A percentile compares a stretch with the other conserved stretches of the same genome.
These are phyloP conservation scores for Colletotrichum incanum DNA, from an alignment of 2,329 filamentous ascomycete species.

Conservation along the genomic window DNA sequence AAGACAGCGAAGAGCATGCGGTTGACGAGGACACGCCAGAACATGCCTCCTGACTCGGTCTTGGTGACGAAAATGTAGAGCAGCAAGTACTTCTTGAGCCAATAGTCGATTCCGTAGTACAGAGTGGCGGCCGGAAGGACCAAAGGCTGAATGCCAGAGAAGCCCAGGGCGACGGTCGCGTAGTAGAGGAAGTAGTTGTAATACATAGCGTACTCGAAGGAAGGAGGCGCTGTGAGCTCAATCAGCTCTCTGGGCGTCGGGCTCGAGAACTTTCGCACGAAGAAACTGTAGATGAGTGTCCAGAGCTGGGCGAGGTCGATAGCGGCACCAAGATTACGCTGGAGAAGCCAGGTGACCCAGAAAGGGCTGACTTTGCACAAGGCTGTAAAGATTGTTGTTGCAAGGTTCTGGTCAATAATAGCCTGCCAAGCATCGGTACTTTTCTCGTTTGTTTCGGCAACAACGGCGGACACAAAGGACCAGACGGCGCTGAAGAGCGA, in stretches of 20 bases:
- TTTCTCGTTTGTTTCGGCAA: constrained; percentile 67
- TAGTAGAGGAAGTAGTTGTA: constrained; percentile 99
- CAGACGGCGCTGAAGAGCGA: constrained; percentile 91
- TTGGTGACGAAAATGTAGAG: constrained; percentile 98
- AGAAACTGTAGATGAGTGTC: constrained; percentile 87
- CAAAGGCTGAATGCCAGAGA: constrained; percentile 87
- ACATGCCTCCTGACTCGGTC: constrained; percentile 93
- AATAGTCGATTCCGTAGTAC: constrained; percentile 90
- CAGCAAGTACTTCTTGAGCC: constrained; percentile 94
- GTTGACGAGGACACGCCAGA: constrained; percentile 94
- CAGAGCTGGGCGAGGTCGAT: constrained; percentile 93
- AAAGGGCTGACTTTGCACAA: constrained; percentile 89
- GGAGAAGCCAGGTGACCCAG: constrained; percentile 94
- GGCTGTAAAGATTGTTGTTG: constrained; percentile 76
- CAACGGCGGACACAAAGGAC: constrained; percentile 78
- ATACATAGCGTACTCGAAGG: constrained; percentile 96
- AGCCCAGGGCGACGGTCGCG: constrained; percentile 88
- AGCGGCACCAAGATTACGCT: constrained; percentile 94
- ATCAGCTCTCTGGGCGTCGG: constrained; percentile 94
- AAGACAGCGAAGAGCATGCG: constrained; percentile 88
- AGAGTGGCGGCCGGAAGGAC: constrained; percentile 88
- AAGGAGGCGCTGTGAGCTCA: constrained; percentile 90
- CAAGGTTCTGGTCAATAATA: constrained; percentile 76
- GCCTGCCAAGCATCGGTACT: constrained; percentile 78
- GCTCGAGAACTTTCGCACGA: constrained; percentile 85